These are phyloP conservation scores for Allodekkera sacchari DNA, from an alignment of 805 yeast species.

Conservation along the genomic window DNA sequence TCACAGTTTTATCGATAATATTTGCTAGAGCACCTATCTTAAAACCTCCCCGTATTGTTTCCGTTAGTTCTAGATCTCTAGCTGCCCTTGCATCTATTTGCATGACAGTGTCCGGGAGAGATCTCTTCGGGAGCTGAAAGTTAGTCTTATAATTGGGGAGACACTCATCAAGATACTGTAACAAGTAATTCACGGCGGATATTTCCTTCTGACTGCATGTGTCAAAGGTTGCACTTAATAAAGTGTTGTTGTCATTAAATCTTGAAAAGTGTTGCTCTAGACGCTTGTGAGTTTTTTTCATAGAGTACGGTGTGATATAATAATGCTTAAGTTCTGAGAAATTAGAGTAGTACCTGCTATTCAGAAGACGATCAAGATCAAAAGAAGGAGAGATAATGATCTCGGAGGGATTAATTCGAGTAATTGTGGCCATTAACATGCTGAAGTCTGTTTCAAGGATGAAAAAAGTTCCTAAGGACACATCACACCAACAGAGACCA, in stretches of 20 bases:
- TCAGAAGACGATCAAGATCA: conserved; percentile 28
- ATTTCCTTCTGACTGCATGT: conserved; percentile 39
- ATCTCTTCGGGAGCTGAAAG: conserved; percentile 59
- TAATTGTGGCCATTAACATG: conserved; percentile 59
- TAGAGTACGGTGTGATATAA: conserved; percentile 45
- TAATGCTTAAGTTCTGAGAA: conserved; percentile 51
- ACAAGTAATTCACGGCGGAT: conserved; percentile 51
- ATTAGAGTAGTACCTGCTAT: conserved; percentile 49
- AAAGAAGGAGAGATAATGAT: conserved; percentile 49
- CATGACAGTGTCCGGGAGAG: conserved; percentile 44
- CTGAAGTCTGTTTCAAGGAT: conserved; percentile 56
- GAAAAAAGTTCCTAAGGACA: conserved; percentile 72
- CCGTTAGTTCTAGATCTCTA: conserved; percentile 63
- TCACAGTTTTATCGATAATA: conserved; percentile 65
- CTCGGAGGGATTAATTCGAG: conserved; percentile 78
- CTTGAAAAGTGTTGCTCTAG: conserved; percentile 29
- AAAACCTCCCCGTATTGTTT: conserved; percentile 48
- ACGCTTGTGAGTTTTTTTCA: conserved; percentile 33
- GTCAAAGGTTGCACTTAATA: conserved; percentile 20
- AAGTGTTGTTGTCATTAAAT: conserved; percentile 28
- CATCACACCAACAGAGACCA: conserved; percentile 84
- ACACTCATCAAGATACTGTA: conserved; percentile 65
- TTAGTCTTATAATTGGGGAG: conserved; percentile 60
- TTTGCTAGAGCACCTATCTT: conserved; percentile 63
- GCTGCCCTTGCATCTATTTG: conserved; percentile 77